Conservation (phyloP, 2,329 filamentous ascomycete species). For the Cordyceps fumosorosea region DNA sequence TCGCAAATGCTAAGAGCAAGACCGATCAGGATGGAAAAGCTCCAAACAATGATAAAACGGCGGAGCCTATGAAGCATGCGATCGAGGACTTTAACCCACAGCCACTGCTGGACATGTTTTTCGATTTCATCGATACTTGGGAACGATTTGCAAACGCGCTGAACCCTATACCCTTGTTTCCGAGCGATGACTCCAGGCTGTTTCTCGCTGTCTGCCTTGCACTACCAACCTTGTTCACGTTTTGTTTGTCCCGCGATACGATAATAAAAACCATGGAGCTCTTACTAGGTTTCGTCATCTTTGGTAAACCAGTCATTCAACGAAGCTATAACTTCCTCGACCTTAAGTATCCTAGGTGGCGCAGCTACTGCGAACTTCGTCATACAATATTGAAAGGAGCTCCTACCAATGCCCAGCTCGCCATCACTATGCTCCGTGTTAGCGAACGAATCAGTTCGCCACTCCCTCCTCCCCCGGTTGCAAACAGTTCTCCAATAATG, state of each 20-base stretch:
- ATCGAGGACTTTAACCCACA: constrained; percentile 70
- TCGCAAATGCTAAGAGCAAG: constrained; percentile 25
- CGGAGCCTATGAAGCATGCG: constrained; percentile 67
- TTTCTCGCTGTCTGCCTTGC: constrained; percentile 37
- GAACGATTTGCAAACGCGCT: constrained; percentile 49
- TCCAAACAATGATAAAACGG: constrained; percentile 64
- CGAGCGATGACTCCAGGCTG: constrained; percentile 43
- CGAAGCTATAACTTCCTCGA: constrained; percentile 55
- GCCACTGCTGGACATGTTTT: constrained; percentile 57
- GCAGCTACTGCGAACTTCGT: constrained; percentile 66
- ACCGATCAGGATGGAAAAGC: constrained; percentile 39
- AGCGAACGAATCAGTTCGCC: constrained; percentile 77
- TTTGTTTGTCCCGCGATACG: constrained; percentile 46
- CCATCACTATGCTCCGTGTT: constrained; percentile 71
- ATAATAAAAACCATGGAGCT: constrained; percentile 61
- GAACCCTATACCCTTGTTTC: constrained; percentile 57
- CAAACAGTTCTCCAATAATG: constrained; percentile 29
- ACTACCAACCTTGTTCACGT: background rate
- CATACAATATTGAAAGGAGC: constrained; percentile 75
- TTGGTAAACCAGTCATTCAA: constrained; percentile 67
- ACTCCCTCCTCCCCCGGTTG: constrained; percentile 51
- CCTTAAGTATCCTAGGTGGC: constrained; percentile 61
- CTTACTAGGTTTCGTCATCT: constrained; percentile 64
- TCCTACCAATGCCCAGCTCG: constrained; percentile 82
- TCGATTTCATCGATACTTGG: constrained; percentile 43